These are phyloP conservation scores for Chaetomium olivaceum DNA, from an alignment of 2,329 filamentous ascomycete species.

Conservation along the genomic window DNA sequence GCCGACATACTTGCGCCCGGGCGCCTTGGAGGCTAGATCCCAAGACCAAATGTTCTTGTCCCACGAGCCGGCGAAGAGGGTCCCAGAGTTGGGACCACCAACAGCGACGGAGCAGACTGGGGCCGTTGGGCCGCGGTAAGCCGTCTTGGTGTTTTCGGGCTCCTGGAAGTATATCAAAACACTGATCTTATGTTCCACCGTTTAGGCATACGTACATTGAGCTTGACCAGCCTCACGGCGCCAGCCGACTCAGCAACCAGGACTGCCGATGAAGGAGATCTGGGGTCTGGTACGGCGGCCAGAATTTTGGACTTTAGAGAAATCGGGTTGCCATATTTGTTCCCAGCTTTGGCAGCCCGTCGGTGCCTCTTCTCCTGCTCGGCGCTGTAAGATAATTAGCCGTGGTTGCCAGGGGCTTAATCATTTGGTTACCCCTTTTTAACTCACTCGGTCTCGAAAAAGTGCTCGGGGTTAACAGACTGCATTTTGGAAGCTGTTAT, in stretches of 20 bases:
- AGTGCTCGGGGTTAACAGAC: conserved; percentile 74
- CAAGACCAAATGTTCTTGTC: conserved; percentile 91
- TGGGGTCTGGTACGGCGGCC: conserved; percentile 68
- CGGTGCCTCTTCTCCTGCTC: conserved; percentile 53
- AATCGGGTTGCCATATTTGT: conserved; percentile 81
- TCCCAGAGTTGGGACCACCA: conserved; percentile 54
- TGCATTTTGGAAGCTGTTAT: conserved; percentile 56
- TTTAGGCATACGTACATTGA: conserved; percentile 60
- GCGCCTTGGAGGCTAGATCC: conserved; percentile 60
- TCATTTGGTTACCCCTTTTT: conserved; percentile 23
- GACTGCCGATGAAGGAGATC: conserved; percentile 57
- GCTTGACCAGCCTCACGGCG: conserved; percentile 68
- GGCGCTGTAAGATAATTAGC: conserved; percentile 48
- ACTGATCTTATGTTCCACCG: neutral
- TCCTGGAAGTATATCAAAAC: conserved; percentile 37
- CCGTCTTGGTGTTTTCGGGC: conserved; percentile 43
- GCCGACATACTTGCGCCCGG: conserved; percentile 65
- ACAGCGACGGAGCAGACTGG: conserved; percentile 78
- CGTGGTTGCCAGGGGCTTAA: conserved; percentile 35
- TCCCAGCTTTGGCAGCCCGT: conserved; percentile 69
- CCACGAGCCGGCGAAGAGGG: conserved; percentile 87
- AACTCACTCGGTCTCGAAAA: conserved; percentile 87
- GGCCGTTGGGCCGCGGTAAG: conserved; percentile 73
- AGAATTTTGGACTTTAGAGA: conserved; percentile 83
- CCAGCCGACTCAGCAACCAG: conserved; percentile 89